Evolutionary conservation across 352 stramenopile genomes (phyloP).

Genomic region (Sclerospora graminicola): DNA sequence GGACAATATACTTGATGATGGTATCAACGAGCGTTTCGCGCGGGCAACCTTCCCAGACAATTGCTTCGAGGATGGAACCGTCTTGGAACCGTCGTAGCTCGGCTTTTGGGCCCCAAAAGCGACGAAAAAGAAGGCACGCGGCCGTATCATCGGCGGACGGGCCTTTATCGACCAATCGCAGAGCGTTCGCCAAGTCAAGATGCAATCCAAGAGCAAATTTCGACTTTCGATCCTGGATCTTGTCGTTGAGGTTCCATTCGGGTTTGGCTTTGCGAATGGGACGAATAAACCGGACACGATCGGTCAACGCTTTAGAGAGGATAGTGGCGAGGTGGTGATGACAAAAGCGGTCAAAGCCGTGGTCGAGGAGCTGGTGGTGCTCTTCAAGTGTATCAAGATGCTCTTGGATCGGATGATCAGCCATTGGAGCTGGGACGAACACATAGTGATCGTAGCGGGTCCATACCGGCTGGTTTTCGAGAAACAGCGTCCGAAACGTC

Average conservation of each 20-base stretch:
- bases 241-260: slow-evolving; percentile 48
- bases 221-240: too few relatives aligned
- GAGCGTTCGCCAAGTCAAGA: slow-evolving; percentile 69
- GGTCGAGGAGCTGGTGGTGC: slow-evolving; percentile 49
- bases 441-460: slow-evolving; percentile 82
- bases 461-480: slow-evolving; percentile 76
- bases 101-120: slow-evolving; percentile 83
- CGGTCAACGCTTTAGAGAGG: slow-evolving; percentile 43
- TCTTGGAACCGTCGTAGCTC: slow-evolving; percentile 88
- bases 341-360: slow-evolving; percentile 71
- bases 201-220: slow-evolving; percentile 72
- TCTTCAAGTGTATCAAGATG: slow-evolving; percentile 60
- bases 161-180: slow-evolving; percentile 84
- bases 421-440: slow-evolving; percentile 48
- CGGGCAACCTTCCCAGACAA: slow-evolving; percentile 79
- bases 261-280: slow-evolving; percentile 29
- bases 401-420: slow-evolving; percentile 44
- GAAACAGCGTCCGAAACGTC: slow-evolving; percentile 72
- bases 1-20: slow-evolving; percentile 69
- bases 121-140: slow-evolving; percentile 59
- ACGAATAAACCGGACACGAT: slow-evolving; percentile 59
- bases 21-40: slow-evolving; percentile 60
- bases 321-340: slow-evolving; percentile 37
- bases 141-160: slow-evolving; percentile 75
- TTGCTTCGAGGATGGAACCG: slow-evolving; percentile 80